Evolutionary conservation across 1,284 basidiomycete species (phyloP).

Genomic region (Puccinia hordei): DNA sequence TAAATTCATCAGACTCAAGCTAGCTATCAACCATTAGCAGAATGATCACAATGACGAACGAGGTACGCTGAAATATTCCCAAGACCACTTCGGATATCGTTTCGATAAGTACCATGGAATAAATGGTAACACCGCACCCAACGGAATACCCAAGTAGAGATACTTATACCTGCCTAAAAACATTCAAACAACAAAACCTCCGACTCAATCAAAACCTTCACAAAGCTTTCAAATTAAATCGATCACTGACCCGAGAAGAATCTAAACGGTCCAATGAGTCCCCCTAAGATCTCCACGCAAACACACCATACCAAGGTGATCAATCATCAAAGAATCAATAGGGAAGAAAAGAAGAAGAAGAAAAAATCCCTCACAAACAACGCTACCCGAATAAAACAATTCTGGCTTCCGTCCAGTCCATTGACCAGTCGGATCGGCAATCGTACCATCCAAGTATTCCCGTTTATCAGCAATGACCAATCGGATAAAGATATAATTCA

Average conservation of each 20-base stretch:
- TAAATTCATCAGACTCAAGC: too few relatives aligned
- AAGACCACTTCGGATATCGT: slow-evolving; percentile 52
- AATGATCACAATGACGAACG: slow-evolving; percentile 47
- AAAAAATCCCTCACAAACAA: slow-evolving; percentile 31
- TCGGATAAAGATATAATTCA: slow-evolving; percentile 58
- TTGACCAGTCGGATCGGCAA: slow-evolving; percentile 58
- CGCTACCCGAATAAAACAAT: slow-evolving; percentile 57
- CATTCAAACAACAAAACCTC: not conserved
- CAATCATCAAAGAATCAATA: not conserved
- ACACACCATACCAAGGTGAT: not conserved
- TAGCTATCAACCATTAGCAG: too few relatives aligned
- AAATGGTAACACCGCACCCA: slow-evolving; percentile 56
- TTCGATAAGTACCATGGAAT: slow-evolving; percentile 56
- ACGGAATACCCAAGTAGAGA: slow-evolving; percentile 55
- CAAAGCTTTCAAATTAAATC: too few relatives aligned
- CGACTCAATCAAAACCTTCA: too few relatives aligned
- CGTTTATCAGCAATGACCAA: slow-evolving; percentile 58
- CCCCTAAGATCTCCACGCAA: slow-evolving; percentile 7
- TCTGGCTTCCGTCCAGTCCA: slow-evolving; percentile 59
- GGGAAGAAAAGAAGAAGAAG: not conserved
- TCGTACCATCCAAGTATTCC: slow-evolving; percentile 57
- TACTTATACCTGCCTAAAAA: slow-evolving; percentile 21
- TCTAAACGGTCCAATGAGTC: slow-evolving; percentile 41
- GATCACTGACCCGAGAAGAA: slow-evolving; percentile 36
- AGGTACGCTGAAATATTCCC: slow-evolving; percentile 55